Evolutionary conservation across 495 filamentous ascomycete genomes (phyloP), one percentile per base, ranked within the genome.

Genomic region (Aspergillus cavernicola): DNA sequence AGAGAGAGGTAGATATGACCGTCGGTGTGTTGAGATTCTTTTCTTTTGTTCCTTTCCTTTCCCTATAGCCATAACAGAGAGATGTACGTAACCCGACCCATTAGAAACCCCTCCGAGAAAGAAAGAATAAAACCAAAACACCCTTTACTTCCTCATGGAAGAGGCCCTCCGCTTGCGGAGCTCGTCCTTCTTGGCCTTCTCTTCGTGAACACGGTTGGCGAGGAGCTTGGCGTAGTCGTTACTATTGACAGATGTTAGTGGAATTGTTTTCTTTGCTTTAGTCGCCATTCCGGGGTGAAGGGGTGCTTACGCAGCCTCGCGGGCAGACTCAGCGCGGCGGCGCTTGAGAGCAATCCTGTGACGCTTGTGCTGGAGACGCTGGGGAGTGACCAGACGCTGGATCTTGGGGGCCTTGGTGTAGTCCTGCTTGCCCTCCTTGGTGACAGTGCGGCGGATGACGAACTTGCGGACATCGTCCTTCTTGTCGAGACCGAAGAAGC

Each of bases 381-480:
- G 93, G 77, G 93, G 95, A 74, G 93, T 98, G 66, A 98, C 89
- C 65, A 98, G 88, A 71, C 93, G 89, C 83, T 98, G 93, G 80
- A 98, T 98, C 79, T 88, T 89, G 68, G 93, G 92, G 68, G 93
- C 93, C 85, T 98, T 98, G 87, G 92, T 97, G 84, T 97, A 97
- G 57, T 91, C 73, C 79, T 87, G 86, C 85, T 91, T 91, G 81
- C 89, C 91, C 82, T 97, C 92, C 63, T 81, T 84, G 86, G 96
- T 96, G 70, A 98, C 86, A 72, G 96, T 95, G 73, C 93, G 95
- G 67, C 93, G 95, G 71, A 98, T 96, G 73, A 98, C 93, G 82
- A 95, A 98, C 78, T 97, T 95, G 82, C 92, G 80, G 86, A 98
- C 93, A 88, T 98, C 93, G 80, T 98, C 93, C 80, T 97, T 90